Conservation (phyloP, 129 eudicot genomes). For the Cynara cardunculus region DNA sequence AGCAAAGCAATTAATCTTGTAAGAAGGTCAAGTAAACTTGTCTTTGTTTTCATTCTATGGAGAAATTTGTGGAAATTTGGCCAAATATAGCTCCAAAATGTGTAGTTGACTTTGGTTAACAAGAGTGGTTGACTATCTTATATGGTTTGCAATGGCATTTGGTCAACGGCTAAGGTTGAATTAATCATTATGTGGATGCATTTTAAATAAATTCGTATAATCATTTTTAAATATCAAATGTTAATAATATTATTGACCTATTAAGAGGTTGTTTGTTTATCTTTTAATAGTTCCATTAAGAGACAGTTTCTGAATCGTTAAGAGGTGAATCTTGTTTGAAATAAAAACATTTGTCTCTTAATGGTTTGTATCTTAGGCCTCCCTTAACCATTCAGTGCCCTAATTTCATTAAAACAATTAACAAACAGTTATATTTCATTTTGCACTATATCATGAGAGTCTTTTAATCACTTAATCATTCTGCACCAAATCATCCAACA, state of each 20-base stretch:
- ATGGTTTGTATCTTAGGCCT: too few relatives aligned
- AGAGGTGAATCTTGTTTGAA: too few relatives aligned
- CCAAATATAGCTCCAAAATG: not conserved
- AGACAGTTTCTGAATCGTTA: too few relatives aligned
- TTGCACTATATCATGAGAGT: too few relatives aligned
- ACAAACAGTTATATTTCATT: too few relatives aligned
- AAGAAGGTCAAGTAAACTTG: not conserved
- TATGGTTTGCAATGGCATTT: not conserved
- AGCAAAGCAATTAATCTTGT: not conserved
- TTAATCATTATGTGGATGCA: not conserved
- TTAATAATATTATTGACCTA: not conserved
- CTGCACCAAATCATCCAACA: too few relatives aligned
- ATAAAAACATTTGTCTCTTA: too few relatives aligned
- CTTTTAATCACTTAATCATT: too few relatives aligned
- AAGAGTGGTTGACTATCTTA: not conserved
- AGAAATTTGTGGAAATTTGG: not conserved
- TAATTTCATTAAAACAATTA: too few relatives aligned
- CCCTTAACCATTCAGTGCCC: too few relatives aligned
- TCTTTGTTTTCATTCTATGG: not conserved
- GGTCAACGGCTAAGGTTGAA: not conserved
- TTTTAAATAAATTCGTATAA: not conserved
- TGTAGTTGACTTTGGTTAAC: not conserved
- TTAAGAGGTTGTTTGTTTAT: too few relatives aligned
- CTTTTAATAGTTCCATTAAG: too few relatives aligned
- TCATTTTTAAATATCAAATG: not conserved